Conservation (phyloP, 345 rosid genomes). For the Lepidium sativum region DNA sequence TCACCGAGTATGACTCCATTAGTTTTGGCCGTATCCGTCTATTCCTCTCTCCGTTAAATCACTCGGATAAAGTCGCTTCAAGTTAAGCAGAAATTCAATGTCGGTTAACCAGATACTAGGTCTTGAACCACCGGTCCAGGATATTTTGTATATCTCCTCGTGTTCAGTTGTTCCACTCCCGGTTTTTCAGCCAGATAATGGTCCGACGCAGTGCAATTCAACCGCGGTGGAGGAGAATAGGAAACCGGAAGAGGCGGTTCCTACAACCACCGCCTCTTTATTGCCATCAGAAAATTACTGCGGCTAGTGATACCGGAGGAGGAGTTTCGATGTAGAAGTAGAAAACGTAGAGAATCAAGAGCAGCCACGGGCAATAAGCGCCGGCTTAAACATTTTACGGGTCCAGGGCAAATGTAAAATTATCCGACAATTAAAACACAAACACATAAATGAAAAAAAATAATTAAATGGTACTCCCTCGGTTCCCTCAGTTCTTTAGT, state of each 20-base stretch:
- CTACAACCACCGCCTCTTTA: not conserved
- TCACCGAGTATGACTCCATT: conserved; percentile 4
- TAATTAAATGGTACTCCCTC: too few relatives aligned
- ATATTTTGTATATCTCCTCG: not conserved
- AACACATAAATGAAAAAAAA: too few relatives aligned
- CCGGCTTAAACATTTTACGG: too few relatives aligned
- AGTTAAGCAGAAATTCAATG: not conserved
- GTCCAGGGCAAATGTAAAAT: too few relatives aligned
- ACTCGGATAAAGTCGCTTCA: not conserved
- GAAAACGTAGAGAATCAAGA: not conserved
- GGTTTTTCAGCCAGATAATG: not conserved
- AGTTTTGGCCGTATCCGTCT: not conserved
- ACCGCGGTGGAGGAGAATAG: not conserved
- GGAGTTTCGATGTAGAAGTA: not conserved
- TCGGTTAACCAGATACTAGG: conserved; percentile 4
- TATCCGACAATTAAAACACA: too few relatives aligned
- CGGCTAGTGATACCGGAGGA: not conserved
- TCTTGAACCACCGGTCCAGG: not conserved
- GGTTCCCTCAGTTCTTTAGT: too few relatives aligned
- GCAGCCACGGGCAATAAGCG: not conserved
- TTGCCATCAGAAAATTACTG: not conserved
- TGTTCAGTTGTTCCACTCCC: not conserved
- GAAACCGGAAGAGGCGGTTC: not conserved
- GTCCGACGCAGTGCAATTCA: not conserved
- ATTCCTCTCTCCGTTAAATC: conserved; percentile 10